phyloP scores from a whole-genome alignment of 2,329 filamentous ascomycete species.

The Truncatella angustata region DNA sequence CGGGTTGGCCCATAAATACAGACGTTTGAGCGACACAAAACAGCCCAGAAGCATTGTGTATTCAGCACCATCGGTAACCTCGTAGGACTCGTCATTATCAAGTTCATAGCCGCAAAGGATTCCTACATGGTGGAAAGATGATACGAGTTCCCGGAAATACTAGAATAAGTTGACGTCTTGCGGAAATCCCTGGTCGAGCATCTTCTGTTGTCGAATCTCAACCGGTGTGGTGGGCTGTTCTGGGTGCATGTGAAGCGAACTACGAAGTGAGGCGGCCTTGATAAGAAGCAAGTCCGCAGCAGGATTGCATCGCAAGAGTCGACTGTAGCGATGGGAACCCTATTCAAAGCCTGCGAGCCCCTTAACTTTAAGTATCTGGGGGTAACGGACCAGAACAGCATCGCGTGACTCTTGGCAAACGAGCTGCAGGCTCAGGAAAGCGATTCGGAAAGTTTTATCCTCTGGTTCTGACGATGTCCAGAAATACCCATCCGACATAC shows the following conservation, averaged over 20 bases:
- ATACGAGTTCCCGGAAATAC: neutral
- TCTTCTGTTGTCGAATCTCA: too few species aligned
- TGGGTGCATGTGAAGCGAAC: too few species aligned
- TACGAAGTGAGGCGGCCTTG: too few species aligned
- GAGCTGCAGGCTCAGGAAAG: neutral
- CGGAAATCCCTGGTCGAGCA: neutral
- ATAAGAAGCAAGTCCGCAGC: neutral
- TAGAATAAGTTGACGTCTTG: neutral
- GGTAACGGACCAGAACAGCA: neutral
- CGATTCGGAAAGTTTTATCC: neutral
- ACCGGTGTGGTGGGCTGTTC: too few species aligned
- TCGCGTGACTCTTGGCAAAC: neutral
- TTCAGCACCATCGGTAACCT: neutral
- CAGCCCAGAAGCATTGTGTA: neutral
- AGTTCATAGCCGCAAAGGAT: neutral
- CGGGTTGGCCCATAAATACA: neutral
- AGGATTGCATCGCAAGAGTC: neutral
- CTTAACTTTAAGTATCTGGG: neutral
- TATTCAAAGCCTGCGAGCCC: neutral
- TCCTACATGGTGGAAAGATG: neutral
- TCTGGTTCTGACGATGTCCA: neutral
- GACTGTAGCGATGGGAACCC: too few species aligned
- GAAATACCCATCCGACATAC: neutral
- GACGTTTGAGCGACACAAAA: neutral
- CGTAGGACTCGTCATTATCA: neutral